Evolutionary conservation across 2,329 filamentous ascomycete species (phyloP).

Genomic region (Verticillium nonalfalfae): DNA sequence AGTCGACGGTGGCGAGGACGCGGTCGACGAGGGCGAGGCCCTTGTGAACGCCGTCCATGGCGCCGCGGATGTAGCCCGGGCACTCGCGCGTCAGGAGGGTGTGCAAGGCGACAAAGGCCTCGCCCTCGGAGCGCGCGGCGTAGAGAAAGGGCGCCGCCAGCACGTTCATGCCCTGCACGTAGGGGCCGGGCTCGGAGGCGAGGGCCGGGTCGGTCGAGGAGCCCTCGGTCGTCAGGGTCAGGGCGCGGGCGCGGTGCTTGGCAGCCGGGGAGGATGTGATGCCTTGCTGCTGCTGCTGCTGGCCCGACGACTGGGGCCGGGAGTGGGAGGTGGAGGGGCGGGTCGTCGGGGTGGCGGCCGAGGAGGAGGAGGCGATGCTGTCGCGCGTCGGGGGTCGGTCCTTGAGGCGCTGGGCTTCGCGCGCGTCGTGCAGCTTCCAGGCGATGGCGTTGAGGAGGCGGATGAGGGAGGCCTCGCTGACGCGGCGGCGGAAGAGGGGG

Average conservation of each 20-base stretch:
- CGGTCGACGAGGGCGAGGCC: conserved; percentile 88
- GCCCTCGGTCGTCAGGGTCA: conserved; percentile 57
- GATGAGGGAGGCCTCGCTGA: conserved; percentile 92
- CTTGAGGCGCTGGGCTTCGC: conserved; percentile 38
- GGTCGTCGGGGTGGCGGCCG: conserved; percentile 13
- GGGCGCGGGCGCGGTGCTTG: conserved; percentile 46
- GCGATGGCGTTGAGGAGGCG: conserved; percentile 91
- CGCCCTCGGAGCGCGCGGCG: conserved; percentile 85
- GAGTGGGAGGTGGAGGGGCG: conserved; percentile 27
- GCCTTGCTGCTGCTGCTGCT: conserved; percentile 5
- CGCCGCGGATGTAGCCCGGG: conserved; percentile 88
- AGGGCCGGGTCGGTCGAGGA: conserved; percentile 45
- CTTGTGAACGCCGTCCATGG: conserved; percentile 95
- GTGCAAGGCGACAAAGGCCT: conserved; percentile 89
- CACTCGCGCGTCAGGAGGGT: conserved; percentile 81
- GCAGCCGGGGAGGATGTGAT: conserved; percentile 33
- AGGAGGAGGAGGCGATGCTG: conserved; percentile 28
- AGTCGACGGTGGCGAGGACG: conserved; percentile 84
- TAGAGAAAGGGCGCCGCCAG: conserved; percentile 94
- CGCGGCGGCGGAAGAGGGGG: conserved; percentile 89
- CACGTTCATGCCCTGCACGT: conserved; percentile 99
- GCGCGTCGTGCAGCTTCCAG: conserved; percentile 83
- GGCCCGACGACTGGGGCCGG: conserved; percentile 18
- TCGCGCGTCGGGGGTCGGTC: conserved; percentile 22
- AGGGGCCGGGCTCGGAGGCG: conserved; percentile 67